Evolutionary conservation across 2,329 filamentous ascomycete species (phyloP).

Genomic region (Basipetospora sp.): DNA sequence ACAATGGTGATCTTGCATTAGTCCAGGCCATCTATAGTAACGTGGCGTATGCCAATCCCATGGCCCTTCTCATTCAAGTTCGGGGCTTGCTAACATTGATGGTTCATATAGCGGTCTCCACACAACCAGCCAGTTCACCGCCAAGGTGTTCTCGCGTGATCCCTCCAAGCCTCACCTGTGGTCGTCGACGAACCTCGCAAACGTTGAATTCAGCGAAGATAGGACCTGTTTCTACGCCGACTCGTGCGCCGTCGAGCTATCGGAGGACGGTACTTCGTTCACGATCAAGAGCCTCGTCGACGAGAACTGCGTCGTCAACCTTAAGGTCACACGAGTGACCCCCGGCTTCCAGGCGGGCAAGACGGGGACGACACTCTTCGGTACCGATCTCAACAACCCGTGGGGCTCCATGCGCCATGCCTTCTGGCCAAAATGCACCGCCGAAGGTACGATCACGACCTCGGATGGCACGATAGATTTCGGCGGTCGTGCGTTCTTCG

Average conservation of each 20-base stretch:
- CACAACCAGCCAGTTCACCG: constrained; percentile 85
- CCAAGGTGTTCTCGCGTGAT: constrained; percentile 74
- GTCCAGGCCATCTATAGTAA: constrained; percentile 96
- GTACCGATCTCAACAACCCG: constrained; percentile 69
- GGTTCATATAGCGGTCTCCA: constrained; percentile 54
- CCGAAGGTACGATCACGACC: constrained; percentile 73
- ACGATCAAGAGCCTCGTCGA: constrained; percentile 84
- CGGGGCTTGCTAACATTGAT: no score
- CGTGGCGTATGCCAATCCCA: constrained; percentile 53
- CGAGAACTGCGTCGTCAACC: constrained; percentile 64
- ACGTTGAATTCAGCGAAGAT: constrained; percentile 73
- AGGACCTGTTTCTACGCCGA: constrained; percentile 75
- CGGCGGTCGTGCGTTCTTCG: constrained; percentile 63
- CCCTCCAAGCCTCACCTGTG: constrained; percentile 62
- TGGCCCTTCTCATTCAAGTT: no score
- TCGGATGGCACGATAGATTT: constrained; percentile 69
- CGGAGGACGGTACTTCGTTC: constrained; percentile 68
- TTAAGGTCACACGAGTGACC: constrained; percentile 60
- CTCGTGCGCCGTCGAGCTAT: constrained; percentile 70
- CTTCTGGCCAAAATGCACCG: constrained; percentile 81
- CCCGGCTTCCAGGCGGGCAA: constrained; percentile 77
- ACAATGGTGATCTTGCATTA: constrained; percentile 62
- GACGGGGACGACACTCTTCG: constrained; percentile 71
- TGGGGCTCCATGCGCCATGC: constrained; percentile 87
- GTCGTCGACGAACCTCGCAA: constrained; percentile 64